Percentiles rank a stretch among this genome's conserved stretches.
Conservation (phyloP, 1,284 basidiomycete species). For the Wolfiporia cocos region DNA sequence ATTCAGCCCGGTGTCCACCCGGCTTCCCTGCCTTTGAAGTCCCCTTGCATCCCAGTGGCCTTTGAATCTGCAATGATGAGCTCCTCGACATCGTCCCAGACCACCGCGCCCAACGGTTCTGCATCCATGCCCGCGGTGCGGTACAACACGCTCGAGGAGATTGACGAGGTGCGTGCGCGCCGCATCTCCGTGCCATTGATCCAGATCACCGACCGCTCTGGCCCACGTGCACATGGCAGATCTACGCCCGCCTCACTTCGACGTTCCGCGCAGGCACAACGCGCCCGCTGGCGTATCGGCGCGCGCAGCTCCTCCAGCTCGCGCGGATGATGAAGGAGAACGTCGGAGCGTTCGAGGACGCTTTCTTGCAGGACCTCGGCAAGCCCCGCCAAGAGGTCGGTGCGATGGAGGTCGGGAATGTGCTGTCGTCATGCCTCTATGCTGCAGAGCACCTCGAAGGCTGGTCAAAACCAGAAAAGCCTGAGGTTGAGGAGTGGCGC, state of each 20-base stretch:
- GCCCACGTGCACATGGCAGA: too few species aligned
- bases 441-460: constrained; percentile 43
- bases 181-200: too few species aligned
- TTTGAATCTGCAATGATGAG: too few species aligned
- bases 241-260: constrained; percentile 36
- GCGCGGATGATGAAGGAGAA: constrained; percentile 60
- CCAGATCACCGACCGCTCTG: too few species aligned
- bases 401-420: constrained; percentile 31
- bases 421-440: constrained; percentile 38
- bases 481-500: constrained; percentile 29
- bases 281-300: constrained; percentile 46
- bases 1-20: too few species aligned
- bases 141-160: background rate
- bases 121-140: background rate
- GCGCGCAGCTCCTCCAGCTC: constrained; percentile 59
- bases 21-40: too few species aligned
- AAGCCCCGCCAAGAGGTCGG: constrained; percentile 40
- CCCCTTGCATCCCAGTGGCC: too few species aligned
- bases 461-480: constrained; percentile 47
- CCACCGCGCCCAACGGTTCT: background rate
- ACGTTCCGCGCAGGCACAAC: constrained; percentile 50
- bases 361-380: constrained; percentile 47
- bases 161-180: background rate
- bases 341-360: constrained; percentile 37
- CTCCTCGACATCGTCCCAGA: too few species aligned